phyloP scores from a whole-genome alignment of 2,329 filamentous ascomycete species.

The Apiospora kogelbergensis region DNA sequence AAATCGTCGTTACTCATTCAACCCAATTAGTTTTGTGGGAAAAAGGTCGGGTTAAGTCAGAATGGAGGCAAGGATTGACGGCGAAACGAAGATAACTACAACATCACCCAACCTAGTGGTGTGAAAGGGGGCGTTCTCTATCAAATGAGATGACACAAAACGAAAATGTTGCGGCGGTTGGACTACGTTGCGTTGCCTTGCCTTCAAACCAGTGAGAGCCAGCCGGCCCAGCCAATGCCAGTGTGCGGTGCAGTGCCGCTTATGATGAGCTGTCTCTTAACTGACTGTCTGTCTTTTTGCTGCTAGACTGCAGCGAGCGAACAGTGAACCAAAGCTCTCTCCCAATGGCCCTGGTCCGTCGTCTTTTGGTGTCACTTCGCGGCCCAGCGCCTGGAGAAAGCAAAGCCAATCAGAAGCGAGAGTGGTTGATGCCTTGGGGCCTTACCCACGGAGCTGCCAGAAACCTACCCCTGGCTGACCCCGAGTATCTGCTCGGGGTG shows the following conservation, averaged over 20 bases:
- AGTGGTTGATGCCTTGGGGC: neutral
- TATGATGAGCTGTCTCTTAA: constrained; percentile 2
- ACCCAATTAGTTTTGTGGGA: neutral
- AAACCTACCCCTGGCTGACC: neutral
- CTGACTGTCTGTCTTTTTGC: neutral
- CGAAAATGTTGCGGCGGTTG: constrained; percentile 5
- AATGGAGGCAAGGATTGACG: constrained; percentile 8
- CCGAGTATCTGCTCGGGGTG: neutral
- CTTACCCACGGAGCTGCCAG: neutral
- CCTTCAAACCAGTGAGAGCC: neutral
- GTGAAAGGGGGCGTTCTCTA: neutral
- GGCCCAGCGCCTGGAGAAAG: neutral
- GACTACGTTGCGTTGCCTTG: constrained; percentile 3
- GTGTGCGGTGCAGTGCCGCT: too few species aligned
- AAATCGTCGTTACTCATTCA: constrained; percentile 2
- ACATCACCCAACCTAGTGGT: neutral
- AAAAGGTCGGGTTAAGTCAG: neutral
- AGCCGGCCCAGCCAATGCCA: too few species aligned
- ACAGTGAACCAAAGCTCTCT: constrained; percentile 2
- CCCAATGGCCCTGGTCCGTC: neutral
- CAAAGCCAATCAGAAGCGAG: constrained; percentile 1
- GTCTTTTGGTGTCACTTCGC: neutral
- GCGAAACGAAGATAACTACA: constrained; percentile 7
- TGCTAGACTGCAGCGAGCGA: neutral
- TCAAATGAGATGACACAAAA: constrained; percentile 1